phyloP scores from a whole-genome alignment of 2,329 filamentous ascomycete species.

The Fusarium napiforme region DNA sequence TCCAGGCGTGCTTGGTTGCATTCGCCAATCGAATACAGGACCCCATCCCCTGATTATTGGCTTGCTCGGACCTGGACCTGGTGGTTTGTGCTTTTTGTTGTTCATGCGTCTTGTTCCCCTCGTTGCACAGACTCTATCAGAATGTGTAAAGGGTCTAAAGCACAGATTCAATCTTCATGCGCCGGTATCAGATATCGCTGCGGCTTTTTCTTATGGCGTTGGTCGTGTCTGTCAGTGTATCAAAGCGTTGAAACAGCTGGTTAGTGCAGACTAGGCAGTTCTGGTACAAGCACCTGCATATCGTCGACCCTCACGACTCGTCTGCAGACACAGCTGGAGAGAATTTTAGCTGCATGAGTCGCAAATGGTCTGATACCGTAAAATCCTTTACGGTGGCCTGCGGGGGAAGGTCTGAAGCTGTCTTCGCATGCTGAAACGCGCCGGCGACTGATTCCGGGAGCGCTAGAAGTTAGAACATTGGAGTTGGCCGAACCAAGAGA shows the following conservation, averaged over 20 bases:
- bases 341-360: constrained; percentile 25
- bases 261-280: background rate
- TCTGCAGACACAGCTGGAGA: constrained; percentile 2
- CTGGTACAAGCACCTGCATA: background rate
- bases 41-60: background rate
- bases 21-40: constrained; percentile 31
- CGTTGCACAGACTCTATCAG: constrained; percentile 22
- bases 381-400: background rate
- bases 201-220: background rate
- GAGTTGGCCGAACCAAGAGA: background rate
- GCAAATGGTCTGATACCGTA: background rate
- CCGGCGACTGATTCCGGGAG: background rate
- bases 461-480: constrained; percentile 22
- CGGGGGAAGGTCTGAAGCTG: background rate
- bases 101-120: background rate
- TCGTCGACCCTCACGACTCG: constrained; percentile 7
- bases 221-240: background rate
- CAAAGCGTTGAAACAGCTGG: constrained; percentile 5
- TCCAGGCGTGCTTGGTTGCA: background rate
- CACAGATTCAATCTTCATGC: background rate
- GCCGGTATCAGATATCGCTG: background rate
- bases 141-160: background rate
- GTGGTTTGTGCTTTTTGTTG: background rate
- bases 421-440: constrained; percentile 15
- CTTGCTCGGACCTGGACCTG: constrained; percentile 14